Base-by-base conservation (phyloP, 768 basidiomycete genomes). In the Lactarius sanguifluus region DNA sequence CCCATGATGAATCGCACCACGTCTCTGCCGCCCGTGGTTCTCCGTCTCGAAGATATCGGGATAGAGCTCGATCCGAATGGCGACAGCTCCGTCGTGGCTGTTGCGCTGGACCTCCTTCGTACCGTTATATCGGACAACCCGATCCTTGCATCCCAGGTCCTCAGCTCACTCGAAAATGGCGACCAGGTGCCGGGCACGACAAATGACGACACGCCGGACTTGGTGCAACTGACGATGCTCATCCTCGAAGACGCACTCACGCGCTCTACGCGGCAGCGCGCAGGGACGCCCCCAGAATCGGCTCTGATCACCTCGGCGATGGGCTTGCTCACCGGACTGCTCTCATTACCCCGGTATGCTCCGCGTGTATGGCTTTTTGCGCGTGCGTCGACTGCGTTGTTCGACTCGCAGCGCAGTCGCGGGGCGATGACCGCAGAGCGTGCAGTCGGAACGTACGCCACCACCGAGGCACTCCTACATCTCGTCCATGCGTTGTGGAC, bases 361-460 rank as follows among this genome's bases (percentile, higher is more conserved):
- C 85, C 86, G 69, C 84, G 90, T 2, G 91, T 96, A 28, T 96
- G 94, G 94, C 79, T 94, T 12, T 95, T 91, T 72, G 84, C 96
- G 23, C 87, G 93, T 15, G 90, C 90, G 6, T 90, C 93, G 0
- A 80, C 84, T 0, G 83, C 87, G 25, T 81, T 97, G 32, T 93
- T 96, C 71, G 89, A 90, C 81, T 36, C 86, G 85, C 12, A 85
- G 85, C 67, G 85, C 85, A 5, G 85, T 88, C 4, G 80, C 83
- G 52, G 85, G 87, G n/a, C 78, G 13, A 67, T 96, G 67, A 82
- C 88, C 1, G 77, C 84, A 4, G 90, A 94, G 75, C 82, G 91
- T 25, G 78, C 86, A 38, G 82, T 87, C 4, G 91, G 91, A 15
- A 81, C 85, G 67, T 92, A 96, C 73, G 86, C 91, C 1, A 91